Evolutionary conservation across 768 basidiomycete genomes (phyloP).

Genomic region (Coprinopsis sp.): DNA sequence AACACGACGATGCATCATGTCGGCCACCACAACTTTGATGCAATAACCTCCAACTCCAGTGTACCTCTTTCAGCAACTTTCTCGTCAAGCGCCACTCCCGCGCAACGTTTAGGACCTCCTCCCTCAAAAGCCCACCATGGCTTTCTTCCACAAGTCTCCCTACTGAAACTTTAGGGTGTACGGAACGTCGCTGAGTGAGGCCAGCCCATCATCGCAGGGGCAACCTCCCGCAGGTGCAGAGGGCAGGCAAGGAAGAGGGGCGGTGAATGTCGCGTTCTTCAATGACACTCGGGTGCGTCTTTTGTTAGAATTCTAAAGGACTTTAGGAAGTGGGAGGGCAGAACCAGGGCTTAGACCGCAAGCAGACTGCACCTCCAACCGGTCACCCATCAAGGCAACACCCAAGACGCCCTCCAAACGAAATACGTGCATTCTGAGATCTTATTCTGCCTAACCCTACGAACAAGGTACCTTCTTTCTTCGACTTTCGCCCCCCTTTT

Average conservation of each 20-base stretch:
- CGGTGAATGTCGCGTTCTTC: slow-evolving; percentile 89
- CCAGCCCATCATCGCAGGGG: slow-evolving; percentile 64
- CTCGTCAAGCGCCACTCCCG: too few relatives aligned
- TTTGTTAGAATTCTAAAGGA: too few relatives aligned
- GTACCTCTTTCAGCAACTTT: too few relatives aligned
- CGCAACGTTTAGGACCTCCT: too few relatives aligned
- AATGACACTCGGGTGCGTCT: slow-evolving; percentile 73
- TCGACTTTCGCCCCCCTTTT: too few relatives aligned
- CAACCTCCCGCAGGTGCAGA: slow-evolving; percentile 50
- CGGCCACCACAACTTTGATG: too few relatives aligned
- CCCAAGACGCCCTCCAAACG: slow-evolving; percentile 60
- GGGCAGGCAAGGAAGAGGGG: slow-evolving; percentile 65
- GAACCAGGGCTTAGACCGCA: slow-evolving; percentile 55
- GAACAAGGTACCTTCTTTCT: slow-evolving; percentile 81
- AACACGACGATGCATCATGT: too few relatives aligned
- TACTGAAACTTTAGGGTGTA: slow-evolving; percentile 46
- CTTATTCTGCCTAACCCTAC: slow-evolving; percentile 84
- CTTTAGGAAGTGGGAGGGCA: not conserved
- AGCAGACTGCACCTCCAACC: slow-evolving; percentile 79
- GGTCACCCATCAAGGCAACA: slow-evolving; percentile 71
- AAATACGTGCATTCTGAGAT: slow-evolving; percentile 78
- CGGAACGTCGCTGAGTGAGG: slow-evolving; percentile 58
- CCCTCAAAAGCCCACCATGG: slow-evolving; percentile 33
- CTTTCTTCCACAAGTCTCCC: slow-evolving; percentile 51
- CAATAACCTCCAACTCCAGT: too few relatives aligned